Conservation (phyloP, 2,329 filamentous ascomycete species). For the Penicillium rolfsii region DNA sequence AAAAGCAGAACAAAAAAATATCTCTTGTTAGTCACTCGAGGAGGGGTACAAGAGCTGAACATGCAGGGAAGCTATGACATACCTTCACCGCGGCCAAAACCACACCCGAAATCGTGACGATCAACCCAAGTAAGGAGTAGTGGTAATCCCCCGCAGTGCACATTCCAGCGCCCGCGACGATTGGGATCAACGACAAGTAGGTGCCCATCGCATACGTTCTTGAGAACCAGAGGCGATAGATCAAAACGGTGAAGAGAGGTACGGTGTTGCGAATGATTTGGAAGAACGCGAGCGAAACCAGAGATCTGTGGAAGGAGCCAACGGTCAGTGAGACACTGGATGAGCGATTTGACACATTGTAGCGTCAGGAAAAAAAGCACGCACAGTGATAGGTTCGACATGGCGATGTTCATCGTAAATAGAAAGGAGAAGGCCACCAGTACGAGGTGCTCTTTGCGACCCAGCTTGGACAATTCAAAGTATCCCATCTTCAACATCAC, state of each 20-base stretch:
- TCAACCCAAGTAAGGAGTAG: conserved; percentile 15
- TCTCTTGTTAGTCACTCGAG: background rate
- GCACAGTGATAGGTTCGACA: conserved; percentile 23
- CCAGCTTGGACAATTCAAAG: conserved; percentile 19
- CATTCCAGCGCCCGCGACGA: conserved; percentile 22
- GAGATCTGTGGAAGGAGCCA: conserved; percentile 8
- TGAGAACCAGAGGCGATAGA: conserved; percentile 21
- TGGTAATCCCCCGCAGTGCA: conserved; percentile 21
- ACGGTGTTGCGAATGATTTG: conserved; percentile 25
- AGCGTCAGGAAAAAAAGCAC: background rate
- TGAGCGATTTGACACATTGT: background rate
- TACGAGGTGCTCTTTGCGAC: conserved; percentile 19
- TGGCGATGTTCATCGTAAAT: conserved; percentile 21
- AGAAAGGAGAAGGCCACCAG: conserved; percentile 21
- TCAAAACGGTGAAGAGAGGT: conserved; percentile 21
- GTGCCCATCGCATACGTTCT: conserved; percentile 18
- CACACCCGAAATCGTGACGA: conserved; percentile 19
- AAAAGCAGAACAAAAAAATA: background rate
- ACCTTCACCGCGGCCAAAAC: conserved; percentile 24
- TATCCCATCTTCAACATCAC: conserved; percentile 21
- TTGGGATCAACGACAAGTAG: conserved; percentile 21
- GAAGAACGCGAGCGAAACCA: conserved; percentile 23
- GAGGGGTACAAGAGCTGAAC: background rate
- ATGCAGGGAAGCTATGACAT: background rate
- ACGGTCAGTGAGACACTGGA: background rate